Base-by-base conservation (phyloP, 2,329 filamentous ascomycete species). In the Lithohypha guttulata region DNA sequence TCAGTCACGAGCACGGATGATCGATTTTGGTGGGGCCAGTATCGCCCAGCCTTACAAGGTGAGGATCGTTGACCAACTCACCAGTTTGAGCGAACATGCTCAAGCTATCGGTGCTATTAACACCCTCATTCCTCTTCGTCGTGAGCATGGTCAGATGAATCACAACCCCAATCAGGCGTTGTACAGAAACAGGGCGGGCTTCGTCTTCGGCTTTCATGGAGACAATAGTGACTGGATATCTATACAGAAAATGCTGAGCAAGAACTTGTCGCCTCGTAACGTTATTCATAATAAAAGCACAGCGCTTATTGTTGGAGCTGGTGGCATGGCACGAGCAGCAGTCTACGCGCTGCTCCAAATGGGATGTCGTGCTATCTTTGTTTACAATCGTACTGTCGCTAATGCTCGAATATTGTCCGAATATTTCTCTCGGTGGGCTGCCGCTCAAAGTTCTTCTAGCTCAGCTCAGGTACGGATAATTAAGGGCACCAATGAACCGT, bases 281-380 rank as follows among this genome's bases (percentile, higher is more conserved):
- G 68, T 70, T 0, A 69, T 77, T 22, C 66, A 69, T 32, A 57
- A 60, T 4, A 67, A 62, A 32, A 70, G 65, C 1, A 70, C 69
- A 3, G 70, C 65, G 10, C 55, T 77, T 3, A 62, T 77, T 3
- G 64, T 74, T 45, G 73, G 73, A 7, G 70, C 72, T n/a, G 73
- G 73, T 29, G 82, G 83, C 5, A 87, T 87, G 81, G 82, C 80
- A 6, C 70, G 83, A 43, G 81, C 82, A 2, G 79, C 81, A 2
- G 73, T 84, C 2, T 89, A 89, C 50, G 77, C 82, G 1, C 77
- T 89, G 72, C 67, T 87, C 17, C 80, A 83, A 50, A 66, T 87
- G 6, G 83, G 82, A 2, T 81, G 85, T 34, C 75, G 75, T 43
- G 81, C 82, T 47, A 81, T 89, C 33, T 77, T 81, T 48, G 71